These are phyloP conservation scores for Phytopythium boreale DNA, from an alignment of 352 stramenopile genomes.

Conservation along the genomic window DNA sequence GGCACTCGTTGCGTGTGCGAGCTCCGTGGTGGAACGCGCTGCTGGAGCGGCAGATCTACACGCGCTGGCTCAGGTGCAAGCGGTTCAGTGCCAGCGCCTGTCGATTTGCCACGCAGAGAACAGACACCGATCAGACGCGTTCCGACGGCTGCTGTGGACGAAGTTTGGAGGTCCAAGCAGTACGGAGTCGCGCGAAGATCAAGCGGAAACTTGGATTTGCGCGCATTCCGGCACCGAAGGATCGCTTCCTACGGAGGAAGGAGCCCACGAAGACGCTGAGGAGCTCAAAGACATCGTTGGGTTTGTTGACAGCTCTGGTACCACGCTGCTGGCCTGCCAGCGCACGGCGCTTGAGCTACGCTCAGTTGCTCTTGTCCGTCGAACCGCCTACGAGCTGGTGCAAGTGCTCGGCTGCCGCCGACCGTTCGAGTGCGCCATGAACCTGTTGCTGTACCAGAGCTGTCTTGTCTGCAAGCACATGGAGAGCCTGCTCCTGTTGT, in stretches of 20 bases:
- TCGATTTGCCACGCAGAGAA: slow-evolving; percentile 33
- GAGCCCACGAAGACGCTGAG: slow-evolving; percentile 9
- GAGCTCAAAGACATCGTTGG: slow-evolving; percentile 10
- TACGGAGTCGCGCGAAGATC: slow-evolving; percentile 5
- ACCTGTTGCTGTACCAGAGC: slow-evolving; percentile 68
- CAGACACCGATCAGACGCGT: slow-evolving; percentile 11
- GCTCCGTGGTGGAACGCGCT: slow-evolving; percentile 11
- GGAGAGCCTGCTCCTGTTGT: slow-evolving; percentile 29
- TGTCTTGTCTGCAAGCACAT: slow-evolving; percentile 33
- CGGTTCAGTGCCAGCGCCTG: slow-evolving; percentile 42
- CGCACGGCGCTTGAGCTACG: slow-evolving; percentile 49
- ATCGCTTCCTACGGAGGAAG: not conserved
- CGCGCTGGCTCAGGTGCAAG: slow-evolving; percentile 23
- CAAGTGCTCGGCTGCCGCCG: slow-evolving; percentile 49
- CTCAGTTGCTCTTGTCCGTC: slow-evolving; percentile 24
- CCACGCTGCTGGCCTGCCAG: slow-evolving; percentile 29
- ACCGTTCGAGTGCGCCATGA: slow-evolving; percentile 44
- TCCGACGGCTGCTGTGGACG: slow-evolving; percentile 43
- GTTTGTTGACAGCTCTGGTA: slow-evolving; percentile 20
- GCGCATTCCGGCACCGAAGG: not conserved
- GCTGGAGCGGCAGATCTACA: slow-evolving; percentile 15
- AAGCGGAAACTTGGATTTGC: slow-evolving; percentile 45
- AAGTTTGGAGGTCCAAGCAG: slow-evolving; percentile 24
- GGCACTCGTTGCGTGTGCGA: slow-evolving; percentile 21
- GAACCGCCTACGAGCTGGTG: slow-evolving; percentile 55